Evolutionary conservation across 441 rosid genomes (phyloP), one percentile per base, ranked within the genome.

Genomic region (Capsella rubella): DNA sequence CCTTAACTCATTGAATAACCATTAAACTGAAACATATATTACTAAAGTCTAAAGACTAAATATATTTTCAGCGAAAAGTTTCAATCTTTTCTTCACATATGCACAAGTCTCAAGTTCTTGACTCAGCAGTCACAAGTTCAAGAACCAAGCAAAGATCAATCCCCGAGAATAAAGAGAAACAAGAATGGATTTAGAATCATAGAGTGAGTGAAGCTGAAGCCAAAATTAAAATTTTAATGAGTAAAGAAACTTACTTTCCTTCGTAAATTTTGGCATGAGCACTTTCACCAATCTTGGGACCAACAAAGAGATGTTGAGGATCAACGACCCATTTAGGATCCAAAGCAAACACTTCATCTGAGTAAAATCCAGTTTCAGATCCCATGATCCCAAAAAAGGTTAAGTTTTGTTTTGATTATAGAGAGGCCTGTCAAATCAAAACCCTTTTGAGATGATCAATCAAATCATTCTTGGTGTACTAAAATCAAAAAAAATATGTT

Each of bases 211-310:
- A 51, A 58, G 18, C 3, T 72, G 15, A 71, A 51, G 42, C 50
- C 32, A 60, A 27, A 52, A 16, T 3, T 27, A 15, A 15, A 9
- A 8, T 4, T 35, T 3, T 39, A 10, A 27, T 28, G 62, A 29
- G 21, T 28, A 47, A 64, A 67, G 6, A 28, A 79, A 85, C 98
- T 90, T 85, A 94, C 98, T 90, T 94, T 78, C 97, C 98, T 81
- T 94, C 95, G 6, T 92, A 94, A 16, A 94, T 89, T 82, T 94
- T 92, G 78, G 97, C 98, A 86, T 92, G 98, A 75, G 97, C 88
- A 50, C 98, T 91, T 76, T 94, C 98, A 43, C 98, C 97, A 82
- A 94, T 92, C 84, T 90, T 92, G 12, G 98, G 97, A n/a, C 98
- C 98, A 82, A 94, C 95, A 75, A 89, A 87, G 42, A 94, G 93